Conservation (phyloP, 2,329 filamentous ascomycete species). For the Aspergillus piperis region DNA sequence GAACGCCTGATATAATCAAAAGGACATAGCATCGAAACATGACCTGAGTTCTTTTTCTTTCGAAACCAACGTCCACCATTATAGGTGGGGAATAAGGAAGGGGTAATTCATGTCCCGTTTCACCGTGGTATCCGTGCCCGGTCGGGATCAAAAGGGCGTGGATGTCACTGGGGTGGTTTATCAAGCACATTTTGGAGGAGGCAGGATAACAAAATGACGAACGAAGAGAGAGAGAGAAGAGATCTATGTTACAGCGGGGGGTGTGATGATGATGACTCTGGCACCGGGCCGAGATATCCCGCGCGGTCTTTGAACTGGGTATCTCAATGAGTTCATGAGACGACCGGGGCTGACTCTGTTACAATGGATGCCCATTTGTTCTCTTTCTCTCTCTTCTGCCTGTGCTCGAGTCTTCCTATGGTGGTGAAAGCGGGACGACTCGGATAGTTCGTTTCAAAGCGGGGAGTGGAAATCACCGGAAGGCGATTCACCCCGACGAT, state of each 20-base stretch:
- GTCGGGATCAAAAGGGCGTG: neutral
- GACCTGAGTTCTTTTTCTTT: neutral
- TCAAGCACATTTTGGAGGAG: neutral
- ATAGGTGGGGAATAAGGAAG: neutral
- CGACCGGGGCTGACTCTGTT: neutral
- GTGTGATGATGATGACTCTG: neutral
- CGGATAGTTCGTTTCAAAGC: neutral
- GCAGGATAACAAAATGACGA: neutral
- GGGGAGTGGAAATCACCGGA: neutral
- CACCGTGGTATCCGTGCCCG: neutral
- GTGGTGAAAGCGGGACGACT: neutral
- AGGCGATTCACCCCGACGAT: constrained; percentile 28
- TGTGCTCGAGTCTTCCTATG: neutral
- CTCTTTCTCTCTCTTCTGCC: neutral
- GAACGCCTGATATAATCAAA: neutral
- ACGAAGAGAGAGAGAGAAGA: neutral
- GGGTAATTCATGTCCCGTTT: neutral
- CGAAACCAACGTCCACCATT: neutral
- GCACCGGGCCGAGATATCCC: neutral
- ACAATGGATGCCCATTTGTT: neutral
- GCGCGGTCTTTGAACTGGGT: neutral
- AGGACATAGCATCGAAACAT: neutral
- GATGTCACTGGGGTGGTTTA: neutral
- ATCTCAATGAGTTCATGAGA: neutral
- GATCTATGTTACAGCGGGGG: neutral